Evolutionary conservation across 139 green algal genomes (phyloP).

Genomic region (Closterium sp.): DNA sequence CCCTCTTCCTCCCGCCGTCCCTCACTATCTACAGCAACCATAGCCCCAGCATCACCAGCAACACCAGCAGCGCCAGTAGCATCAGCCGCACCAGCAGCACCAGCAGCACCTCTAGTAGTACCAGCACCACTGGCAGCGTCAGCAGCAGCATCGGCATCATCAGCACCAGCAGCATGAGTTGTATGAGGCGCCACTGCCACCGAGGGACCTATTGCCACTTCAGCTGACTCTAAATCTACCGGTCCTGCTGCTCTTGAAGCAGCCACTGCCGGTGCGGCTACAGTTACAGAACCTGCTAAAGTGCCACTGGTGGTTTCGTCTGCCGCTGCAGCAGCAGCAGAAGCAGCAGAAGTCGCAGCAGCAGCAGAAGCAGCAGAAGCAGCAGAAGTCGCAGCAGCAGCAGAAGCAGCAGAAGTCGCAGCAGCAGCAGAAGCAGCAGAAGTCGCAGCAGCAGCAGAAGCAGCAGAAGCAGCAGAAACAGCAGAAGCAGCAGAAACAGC

Average conservation of each 20-base stretch:
- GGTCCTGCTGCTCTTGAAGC: neutral
- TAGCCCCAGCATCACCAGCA: neutral
- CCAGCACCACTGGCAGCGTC: neutral
- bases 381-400: no score
- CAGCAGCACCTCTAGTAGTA: no score
- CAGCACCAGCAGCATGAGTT: neutral
- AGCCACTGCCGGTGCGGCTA: neutral
- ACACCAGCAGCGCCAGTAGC: no score
- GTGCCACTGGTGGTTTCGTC: neutral
- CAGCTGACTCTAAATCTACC: neutral
- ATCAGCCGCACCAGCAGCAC: no score
- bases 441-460: neutral
- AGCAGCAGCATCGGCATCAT: neutral
- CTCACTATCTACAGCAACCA: neutral
- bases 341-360: neutral
- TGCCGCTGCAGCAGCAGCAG: neutral
- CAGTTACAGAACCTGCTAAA: neutral
- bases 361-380: neutral
- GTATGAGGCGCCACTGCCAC: neutral
- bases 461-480: neutral
- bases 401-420: neutral
- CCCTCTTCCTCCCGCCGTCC: neutral
- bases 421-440: neutral
- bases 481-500: neutral
- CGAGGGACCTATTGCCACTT: neutral